Conservation (phyloP, 1,139 yeast species). For the Saccharomycopsis hybrid region DNA sequence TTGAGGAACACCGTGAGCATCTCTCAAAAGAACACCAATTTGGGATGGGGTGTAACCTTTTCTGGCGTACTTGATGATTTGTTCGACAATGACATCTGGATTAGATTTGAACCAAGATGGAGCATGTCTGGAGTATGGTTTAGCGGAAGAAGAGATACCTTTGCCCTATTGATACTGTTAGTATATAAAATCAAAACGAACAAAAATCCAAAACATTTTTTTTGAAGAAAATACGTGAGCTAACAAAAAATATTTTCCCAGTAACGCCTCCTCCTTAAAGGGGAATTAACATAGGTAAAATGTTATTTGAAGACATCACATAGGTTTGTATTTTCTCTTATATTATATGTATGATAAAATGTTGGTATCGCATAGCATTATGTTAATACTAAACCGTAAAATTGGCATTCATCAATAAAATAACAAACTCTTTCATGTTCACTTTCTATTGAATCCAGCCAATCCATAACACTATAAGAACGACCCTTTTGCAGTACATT, state of each 20-base stretch:
- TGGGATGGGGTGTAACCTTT: constrained; percentile 99
- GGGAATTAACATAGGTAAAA: too few species aligned
- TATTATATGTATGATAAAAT: neutral
- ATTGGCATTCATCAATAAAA: neutral
- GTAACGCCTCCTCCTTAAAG: neutral
- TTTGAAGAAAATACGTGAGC: neutral
- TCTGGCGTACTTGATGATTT: constrained; percentile 98
- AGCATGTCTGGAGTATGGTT: constrained; percentile 98
- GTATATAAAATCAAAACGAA: constrained; percentile 25
- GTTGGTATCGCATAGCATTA: constrained; percentile 19
- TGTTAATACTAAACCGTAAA: constrained; percentile 13
- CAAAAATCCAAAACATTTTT: neutral
- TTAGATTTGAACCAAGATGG: constrained; percentile 99
- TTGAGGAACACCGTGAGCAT: constrained; percentile 99
- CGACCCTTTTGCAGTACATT: constrained; percentile 31
- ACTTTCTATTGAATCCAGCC: too few species aligned
- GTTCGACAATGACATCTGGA: constrained; percentile 94
- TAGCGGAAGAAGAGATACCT: constrained; percentile 98
- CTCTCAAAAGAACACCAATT: constrained; percentile 99
- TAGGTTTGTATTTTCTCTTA: too few species aligned
- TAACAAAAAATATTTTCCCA: neutral
- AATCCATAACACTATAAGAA: constrained; percentile 26
- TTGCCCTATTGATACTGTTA: constrained; percentile 66
- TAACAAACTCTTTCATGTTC: neutral
- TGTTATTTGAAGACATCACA: too few species aligned